Evolutionary conservation across 768 basidiomycete species (phyloP), one percentile per base, ranked within the genome.

Genomic region (Leucocoprinus birnbaumii): DNA sequence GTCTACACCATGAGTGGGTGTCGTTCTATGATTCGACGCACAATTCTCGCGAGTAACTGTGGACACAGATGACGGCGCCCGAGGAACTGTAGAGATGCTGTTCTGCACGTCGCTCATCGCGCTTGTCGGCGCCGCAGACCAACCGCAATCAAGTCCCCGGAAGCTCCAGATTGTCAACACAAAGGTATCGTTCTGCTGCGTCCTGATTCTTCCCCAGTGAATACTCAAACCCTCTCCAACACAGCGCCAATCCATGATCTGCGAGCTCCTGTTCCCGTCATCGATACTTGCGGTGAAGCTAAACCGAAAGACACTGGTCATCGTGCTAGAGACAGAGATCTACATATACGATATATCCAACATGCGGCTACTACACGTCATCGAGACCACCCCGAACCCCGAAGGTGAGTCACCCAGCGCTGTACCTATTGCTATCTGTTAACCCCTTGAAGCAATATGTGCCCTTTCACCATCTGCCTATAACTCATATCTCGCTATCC

Each of bases 261-360:
- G 97, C 83, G 97, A 99, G 66, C 84, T 98, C 16, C 82, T 97
- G 4, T 99, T 99, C 68, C 97, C 97, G 0, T 94, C 94, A 0
- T 92, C 93, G 2, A 95, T 99, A 52, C 85, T 99, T 24, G 84
- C 91, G 16, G 96, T 99, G 68, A 98, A 97, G 74, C 80, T 99
- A 64, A 99, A 99, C 72, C 85, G 97, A 51, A 96, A 97, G 71
- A 90, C 94, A 0, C 83, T 99, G 44, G 92, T 98, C 26, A 94
- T 99, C 62, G 89, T 98, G 5, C 82, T 99, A 47, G 97, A 98
- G 67, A 83, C 83, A n/a, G 95, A 98, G 70, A 98, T 99, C 44
- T 99, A 99, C 75, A 94, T 98, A 48, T 98, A 98, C 66, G 97
- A 99, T 67, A 98, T 98, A 64, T 91, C 89, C 46, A 99, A 98